A percentile compares a stretch with the other conserved stretches of the same genome.
Conservation (phyloP, 2,329 filamentous ascomycete species). For the Helicocarpus griseus region DNA sequence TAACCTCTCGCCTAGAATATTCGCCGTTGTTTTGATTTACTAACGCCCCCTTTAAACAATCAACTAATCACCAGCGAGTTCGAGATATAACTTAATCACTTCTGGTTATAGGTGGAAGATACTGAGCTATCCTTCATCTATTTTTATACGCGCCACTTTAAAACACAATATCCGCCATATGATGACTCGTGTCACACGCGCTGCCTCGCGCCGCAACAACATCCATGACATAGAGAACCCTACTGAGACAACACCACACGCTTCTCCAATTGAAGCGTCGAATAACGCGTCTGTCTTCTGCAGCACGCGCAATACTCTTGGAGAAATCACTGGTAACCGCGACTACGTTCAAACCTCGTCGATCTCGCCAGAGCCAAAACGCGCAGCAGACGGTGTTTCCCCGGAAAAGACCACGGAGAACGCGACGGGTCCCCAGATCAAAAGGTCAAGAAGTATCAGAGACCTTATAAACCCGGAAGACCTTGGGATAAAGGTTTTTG, state of each 20-base stretch:
- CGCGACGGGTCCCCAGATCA: background rate
- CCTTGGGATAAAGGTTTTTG: background rate
- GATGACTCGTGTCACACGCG: slow-evolving; percentile 15
- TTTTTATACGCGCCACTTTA: background rate
- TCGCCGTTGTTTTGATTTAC: background rate
- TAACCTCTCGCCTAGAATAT: background rate
- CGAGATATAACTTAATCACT: background rate
- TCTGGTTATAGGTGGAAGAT: background rate
- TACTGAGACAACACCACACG: background rate
- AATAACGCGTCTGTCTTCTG: background rate
- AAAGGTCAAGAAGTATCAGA: background rate
- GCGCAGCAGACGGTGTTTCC: background rate
- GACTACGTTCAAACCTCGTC: background rate
- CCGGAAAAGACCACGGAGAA: background rate
- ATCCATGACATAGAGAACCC: background rate
- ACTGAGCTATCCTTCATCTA: background rate
- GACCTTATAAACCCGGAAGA: slow-evolving; percentile 1
- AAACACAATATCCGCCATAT: background rate
- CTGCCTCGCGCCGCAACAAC: slow-evolving; percentile 12
- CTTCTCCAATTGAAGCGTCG: background rate
- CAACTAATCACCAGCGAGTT: background rate
- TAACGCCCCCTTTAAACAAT: background rate
- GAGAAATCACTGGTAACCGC: background rate
- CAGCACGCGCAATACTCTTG: background rate
- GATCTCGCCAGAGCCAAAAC: background rate